Base-by-base conservation (phyloP, 129 eudicot genomes). In the Pseudognaphalium luteoalbum region DNA sequence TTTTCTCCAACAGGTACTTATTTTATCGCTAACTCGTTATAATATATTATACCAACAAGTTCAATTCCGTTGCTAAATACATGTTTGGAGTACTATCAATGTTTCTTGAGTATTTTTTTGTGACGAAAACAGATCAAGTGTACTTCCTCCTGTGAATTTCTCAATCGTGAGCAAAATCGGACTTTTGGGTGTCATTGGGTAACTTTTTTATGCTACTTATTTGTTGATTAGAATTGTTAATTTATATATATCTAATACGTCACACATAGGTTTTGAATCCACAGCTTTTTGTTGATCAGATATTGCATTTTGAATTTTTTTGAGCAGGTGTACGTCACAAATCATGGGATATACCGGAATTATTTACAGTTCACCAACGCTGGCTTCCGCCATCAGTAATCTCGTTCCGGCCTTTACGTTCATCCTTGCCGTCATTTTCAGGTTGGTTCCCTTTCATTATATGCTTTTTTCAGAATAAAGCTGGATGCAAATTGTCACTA, bases 361-460 rank as follows among this genome's bases (percentile, higher is more conserved):
- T 68, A 85, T 62, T 66, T 93, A 83, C 37, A 83, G 92, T 52
- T 93, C 98, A 19, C 98, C 98, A 6, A 87, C 98, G 19, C 87
- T 93, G 57, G 92, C 96, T 74, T 93, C 97, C 0, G 97, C 98
- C n/a, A 89, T 93, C 81, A 93, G 96, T 81, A 93, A 87, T 75
- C 85, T 93, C 0, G 84, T 87, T 59, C 98, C 98, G 20, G 97
- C 96, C 20, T 93, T 88, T 81, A 88, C 98, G 47, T 92, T 92
- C 84, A 81, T 92, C 4, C 88, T 92, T 11, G 98, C 98, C 33
- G 51, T 93, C 81, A 76, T 93, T 82, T 93, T 90, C 98, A 88
- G 98, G 98, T 59, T 59, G 6, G 5, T 59, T 21, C 14, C 16
- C 64, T 28, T 59, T 59, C 64, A 41, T 25, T 9, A 10, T 41